phyloP scores from a whole-genome alignment of 495 filamentous ascomycete genomes.

The Penicillium coprophilum region DNA sequence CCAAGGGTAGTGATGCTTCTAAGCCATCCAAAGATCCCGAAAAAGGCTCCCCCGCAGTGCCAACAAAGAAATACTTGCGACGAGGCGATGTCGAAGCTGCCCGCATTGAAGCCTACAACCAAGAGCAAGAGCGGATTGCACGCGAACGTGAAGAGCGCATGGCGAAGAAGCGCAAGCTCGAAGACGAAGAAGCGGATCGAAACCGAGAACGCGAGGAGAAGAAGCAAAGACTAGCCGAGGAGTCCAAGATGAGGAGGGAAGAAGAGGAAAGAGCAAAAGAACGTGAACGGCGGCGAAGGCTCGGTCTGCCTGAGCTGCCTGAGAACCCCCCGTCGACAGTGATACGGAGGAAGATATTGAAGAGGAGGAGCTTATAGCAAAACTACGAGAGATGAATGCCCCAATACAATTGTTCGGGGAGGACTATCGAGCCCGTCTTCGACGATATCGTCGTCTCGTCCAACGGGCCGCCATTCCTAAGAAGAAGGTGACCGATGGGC shows the following conservation, averaged over 20 bases:
- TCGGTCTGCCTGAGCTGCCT: slow-evolving; percentile 73
- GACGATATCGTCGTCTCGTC: slow-evolving; percentile 64
- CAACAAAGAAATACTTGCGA: slow-evolving; percentile 76
- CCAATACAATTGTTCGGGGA: slow-evolving; percentile 82
- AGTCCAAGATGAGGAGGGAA: slow-evolving; percentile 66
- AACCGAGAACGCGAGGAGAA: slow-evolving; percentile 73
- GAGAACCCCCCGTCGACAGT: slow-evolving; percentile 37
- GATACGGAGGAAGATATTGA: slow-evolving; percentile 64
- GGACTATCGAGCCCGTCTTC: slow-evolving; percentile 63
- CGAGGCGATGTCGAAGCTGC: slow-evolving; percentile 83
- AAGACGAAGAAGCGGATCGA: slow-evolving; percentile 77
- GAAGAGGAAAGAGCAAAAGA: slow-evolving; percentile 64
- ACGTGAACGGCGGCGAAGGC: slow-evolving; percentile 50
- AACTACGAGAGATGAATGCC: slow-evolving; percentile 69
- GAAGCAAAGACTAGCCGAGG: slow-evolving; percentile 74
- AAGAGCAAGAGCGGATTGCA: slow-evolving; percentile 70
- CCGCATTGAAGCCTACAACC: slow-evolving; percentile 75
- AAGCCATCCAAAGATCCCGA: slow-evolving; percentile 23
- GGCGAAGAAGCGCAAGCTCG: slow-evolving; percentile 79
- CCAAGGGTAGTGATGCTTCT: slow-evolving; percentile 50
- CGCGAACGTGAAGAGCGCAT: slow-evolving; percentile 64
- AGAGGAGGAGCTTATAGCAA: slow-evolving; percentile 65
- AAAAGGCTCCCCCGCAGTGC: slow-evolving; percentile 32
- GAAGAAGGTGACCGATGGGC: slow-evolving; percentile 57
- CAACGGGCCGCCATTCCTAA: slow-evolving; percentile 42